These are phyloP conservation scores for Trichoderma orchidacearum DNA, from an alignment of 495 filamentous ascomycete genomes.

Conservation along the genomic window DNA sequence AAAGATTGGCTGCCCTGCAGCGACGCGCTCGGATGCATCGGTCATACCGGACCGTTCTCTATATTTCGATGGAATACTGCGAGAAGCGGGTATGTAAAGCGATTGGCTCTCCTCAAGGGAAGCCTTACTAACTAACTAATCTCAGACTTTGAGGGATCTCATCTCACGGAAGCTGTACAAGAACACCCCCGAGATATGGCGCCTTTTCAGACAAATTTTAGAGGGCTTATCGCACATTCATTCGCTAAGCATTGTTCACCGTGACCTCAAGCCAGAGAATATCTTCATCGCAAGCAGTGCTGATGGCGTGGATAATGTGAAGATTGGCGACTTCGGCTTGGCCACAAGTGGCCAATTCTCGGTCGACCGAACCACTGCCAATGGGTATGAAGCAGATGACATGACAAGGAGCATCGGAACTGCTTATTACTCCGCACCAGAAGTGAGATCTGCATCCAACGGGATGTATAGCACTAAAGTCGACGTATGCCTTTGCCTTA, in stretches of 20 bases:
- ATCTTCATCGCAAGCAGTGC: conserved; percentile 58
- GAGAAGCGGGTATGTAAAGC: conserved; percentile 59
- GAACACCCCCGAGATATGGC: conserved; percentile 69
- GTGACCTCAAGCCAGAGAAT: conserved; percentile 96
- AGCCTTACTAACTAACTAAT: background rate
- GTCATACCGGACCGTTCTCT: conserved; percentile 27
- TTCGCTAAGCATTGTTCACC: conserved; percentile 81
- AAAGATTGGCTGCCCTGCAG: conserved; percentile 8
- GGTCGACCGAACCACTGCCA: conserved; percentile 49
- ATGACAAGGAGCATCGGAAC: conserved; percentile 87
- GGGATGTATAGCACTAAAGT: conserved; percentile 86
- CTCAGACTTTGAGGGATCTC: conserved; percentile 79
- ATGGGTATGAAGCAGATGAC: conserved; percentile 35
- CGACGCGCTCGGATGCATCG: conserved; percentile 7
- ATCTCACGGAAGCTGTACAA: conserved; percentile 62
- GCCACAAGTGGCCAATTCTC: conserved; percentile 74
- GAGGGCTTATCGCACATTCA: conserved; percentile 90
- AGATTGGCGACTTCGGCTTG: conserved; percentile 93
- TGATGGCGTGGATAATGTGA: conserved; percentile 73
- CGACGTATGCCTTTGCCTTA: conserved; percentile 50
- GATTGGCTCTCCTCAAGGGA: background rate
- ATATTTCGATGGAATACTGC: conserved; percentile 83
- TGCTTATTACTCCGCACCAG: conserved; percentile 85
- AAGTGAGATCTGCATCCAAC: conserved; percentile 58
- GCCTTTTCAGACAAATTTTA: conserved; percentile 78